A percentile compares a stretch with the other conserved stretches of the same genome.
Conservation (phyloP, 352 stramenopile genomes). For the Aphanomyces euteiches region DNA sequence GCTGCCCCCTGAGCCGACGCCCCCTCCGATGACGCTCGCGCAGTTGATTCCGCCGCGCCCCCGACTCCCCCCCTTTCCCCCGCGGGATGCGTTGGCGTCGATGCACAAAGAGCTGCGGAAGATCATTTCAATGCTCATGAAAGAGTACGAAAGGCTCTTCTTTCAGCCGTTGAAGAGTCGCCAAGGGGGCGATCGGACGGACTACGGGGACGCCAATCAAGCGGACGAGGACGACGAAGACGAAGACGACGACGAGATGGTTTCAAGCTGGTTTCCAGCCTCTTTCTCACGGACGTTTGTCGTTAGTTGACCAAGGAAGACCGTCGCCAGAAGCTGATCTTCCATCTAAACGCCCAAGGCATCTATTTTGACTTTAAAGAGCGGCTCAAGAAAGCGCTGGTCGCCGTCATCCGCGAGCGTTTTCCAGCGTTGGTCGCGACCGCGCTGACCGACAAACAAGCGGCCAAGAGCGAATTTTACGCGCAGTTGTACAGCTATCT, state of each 20-base stretch:
- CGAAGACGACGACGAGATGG: slow-evolving; percentile 18
- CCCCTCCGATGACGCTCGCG: slow-evolving; percentile 39
- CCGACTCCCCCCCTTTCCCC: slow-evolving; percentile 46
- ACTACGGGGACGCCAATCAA: neutral
- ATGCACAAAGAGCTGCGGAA: slow-evolving; percentile 58
- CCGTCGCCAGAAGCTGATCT: slow-evolving; percentile 68
- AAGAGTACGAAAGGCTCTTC: slow-evolving; percentile 55
- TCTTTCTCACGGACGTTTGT: neutral
- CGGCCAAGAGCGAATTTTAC: slow-evolving; percentile 40
- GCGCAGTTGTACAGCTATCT: slow-evolving; percentile 59
- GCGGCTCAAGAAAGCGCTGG: slow-evolving; percentile 74
- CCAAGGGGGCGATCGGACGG: slow-evolving; percentile 13
- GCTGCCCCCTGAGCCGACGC: slow-evolving; percentile 36
- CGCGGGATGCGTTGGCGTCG: slow-evolving; percentile 42
- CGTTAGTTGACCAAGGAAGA: slow-evolving; percentile 44
- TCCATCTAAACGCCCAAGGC: slow-evolving; percentile 69
- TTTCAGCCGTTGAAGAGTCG: slow-evolving; percentile 4
- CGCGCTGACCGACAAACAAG: slow-evolving; percentile 33
- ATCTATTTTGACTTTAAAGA: slow-evolving; percentile 81
- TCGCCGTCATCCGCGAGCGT: slow-evolving; percentile 61
- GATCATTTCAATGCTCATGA: slow-evolving; percentile 51
- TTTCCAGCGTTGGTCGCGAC: slow-evolving; percentile 37
- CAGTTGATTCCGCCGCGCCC: slow-evolving; percentile 55
- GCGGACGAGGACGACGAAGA: slow-evolving; percentile 18
- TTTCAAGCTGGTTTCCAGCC: neutral